These are phyloP conservation scores for Coix lacrymajobi DNA, from an alignment of 176 grass and related monocot species.

Conservation along the genomic window DNA sequence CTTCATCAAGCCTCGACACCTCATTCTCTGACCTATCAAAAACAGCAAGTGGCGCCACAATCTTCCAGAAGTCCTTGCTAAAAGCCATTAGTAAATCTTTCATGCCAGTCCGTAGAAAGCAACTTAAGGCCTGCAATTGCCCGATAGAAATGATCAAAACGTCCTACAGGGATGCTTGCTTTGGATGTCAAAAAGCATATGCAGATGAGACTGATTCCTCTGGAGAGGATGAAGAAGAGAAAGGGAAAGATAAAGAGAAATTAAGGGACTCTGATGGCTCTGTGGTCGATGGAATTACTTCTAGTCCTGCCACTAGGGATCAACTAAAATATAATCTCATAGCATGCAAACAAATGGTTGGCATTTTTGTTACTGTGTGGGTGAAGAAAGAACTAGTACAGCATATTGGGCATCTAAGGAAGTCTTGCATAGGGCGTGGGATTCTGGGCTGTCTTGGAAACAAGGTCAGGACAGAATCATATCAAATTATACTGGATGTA, in stretches of 20 bases:
- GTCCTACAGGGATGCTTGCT: conserved; percentile 77
- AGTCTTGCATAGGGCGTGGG: conserved; percentile 73
- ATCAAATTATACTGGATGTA: conserved; percentile 8
- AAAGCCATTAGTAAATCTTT: conserved; percentile 81
- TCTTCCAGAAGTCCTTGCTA: conserved; percentile 76
- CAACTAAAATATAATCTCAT: conserved; percentile 80
- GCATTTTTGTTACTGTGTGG: conserved; percentile 90
- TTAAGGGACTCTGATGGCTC: conserved; percentile 37
- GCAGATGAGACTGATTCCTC: conserved; percentile 44
- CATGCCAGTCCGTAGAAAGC: conserved; percentile 57
- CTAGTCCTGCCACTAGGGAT: conserved; percentile 32
- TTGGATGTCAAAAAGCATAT: conserved; percentile 50
- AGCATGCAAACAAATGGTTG: conserved; percentile 91
- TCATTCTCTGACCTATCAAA: conserved; percentile 57
- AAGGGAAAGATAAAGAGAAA: conserved; percentile 46
- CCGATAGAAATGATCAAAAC: conserved; percentile 53
- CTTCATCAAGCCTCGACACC: conserved; percentile 41
- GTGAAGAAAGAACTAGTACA: conserved; percentile 69
- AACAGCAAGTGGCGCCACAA: conserved; percentile 49
- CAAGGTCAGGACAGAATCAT: conserved; percentile 54
- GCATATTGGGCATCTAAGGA: conserved; percentile 70
- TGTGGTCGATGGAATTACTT: conserved; percentile 30
- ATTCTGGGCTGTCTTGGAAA: conserved; percentile 90
- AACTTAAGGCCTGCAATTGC: conserved; percentile 75
- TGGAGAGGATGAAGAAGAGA: conserved; percentile 56